phyloP scores from a whole-genome alignment of 805 yeast genomes.

The Candida fluviatilis region DNA sequence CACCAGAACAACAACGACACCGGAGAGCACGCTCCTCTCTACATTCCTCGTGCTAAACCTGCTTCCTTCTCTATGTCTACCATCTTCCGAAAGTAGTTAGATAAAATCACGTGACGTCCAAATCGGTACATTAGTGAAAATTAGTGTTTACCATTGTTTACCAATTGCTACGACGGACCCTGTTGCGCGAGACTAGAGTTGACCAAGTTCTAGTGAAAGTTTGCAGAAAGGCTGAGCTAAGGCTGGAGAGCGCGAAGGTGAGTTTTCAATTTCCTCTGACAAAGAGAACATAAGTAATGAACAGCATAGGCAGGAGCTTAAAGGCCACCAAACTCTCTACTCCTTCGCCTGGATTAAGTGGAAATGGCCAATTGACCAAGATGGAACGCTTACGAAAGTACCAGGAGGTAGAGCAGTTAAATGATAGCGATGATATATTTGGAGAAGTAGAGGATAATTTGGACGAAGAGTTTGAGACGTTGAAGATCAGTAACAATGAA shows the following conservation, averaged over 20 bases:
- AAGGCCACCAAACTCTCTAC: constrained; percentile 5
- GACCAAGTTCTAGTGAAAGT: no score
- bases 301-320: constrained; percentile 5
- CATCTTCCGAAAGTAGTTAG: constrained; percentile 2
- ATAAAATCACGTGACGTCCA: constrained; percentile 1
- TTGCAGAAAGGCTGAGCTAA: no score
- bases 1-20: constrained; percentile 64
- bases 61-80: constrained; percentile 12
- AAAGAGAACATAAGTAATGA: no score
- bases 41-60: constrained; percentile 35
- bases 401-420: constrained; percentile 11
- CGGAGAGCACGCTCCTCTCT: constrained; percentile 49
- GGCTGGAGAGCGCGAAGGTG: no score
- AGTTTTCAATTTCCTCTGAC: no score
- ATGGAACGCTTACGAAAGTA: constrained; percentile 19
- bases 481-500: not conserved
- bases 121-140: not conserved
- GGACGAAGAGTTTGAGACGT: constrained; percentile 20
- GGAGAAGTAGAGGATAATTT: constrained; percentile 18
- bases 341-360: constrained; percentile 5
- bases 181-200: no score
- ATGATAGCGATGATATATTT: constrained; percentile 23
- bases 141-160: no score
- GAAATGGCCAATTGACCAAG: constrained; percentile 3
- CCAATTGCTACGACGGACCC: no score